Evolutionary conservation across 108 stramenopile species (phyloP), one percentile per base, ranked within the genome.

Genomic region (Nannochloropsis salina): DNA sequence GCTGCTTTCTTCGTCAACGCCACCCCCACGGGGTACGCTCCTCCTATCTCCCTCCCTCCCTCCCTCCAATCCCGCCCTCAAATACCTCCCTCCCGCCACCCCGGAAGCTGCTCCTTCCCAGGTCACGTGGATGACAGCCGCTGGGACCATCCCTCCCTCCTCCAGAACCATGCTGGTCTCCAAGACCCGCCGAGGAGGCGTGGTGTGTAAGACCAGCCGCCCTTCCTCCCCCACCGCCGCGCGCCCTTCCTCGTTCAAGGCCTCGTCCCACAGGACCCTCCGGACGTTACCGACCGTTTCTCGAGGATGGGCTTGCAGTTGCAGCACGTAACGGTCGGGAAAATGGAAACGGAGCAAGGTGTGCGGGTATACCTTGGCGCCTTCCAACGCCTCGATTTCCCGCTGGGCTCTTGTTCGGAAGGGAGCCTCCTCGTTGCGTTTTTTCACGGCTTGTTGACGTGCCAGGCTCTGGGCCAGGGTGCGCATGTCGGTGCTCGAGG

Each of bases 171-270:
- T n/a, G 4, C n/a, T n/a, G 20, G 15, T n/a, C 61, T n/a, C 61
- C 61, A 74, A 3, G 20, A 74, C 61, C 8, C 8, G 1, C 61
- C 61, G 15, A 15, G 61, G 61, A 15, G 61, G 61, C 20, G 61
- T n/a, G 20, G n/a, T n/a, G 61, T 74, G n/a, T 2, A 74, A 74
- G n/a, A 74, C n/a, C n/a, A 74, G 61, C 15, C 8, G 4, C 61
- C 61, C 61, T 74, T 74, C 61, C 61, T 74, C 61, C 61, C n/a
- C n/a, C 61, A 74, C 61, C 20, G n/a, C 61, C 61, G 15, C 61
- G 20, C 61, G 15, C 61, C 61, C 61, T 74, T 74, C 61, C 61
- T 4, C n/a, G 20, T n/a, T n/a, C 61, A 74, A 6, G 3, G n/a
- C 6, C 61, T 74, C 61, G 20, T n/a, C n/a, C 61, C 61, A 74